These are phyloP conservation scores for Westerdykella aurantiaca DNA, from an alignment of 2,329 filamentous ascomycete species.

Conservation along the genomic window DNA sequence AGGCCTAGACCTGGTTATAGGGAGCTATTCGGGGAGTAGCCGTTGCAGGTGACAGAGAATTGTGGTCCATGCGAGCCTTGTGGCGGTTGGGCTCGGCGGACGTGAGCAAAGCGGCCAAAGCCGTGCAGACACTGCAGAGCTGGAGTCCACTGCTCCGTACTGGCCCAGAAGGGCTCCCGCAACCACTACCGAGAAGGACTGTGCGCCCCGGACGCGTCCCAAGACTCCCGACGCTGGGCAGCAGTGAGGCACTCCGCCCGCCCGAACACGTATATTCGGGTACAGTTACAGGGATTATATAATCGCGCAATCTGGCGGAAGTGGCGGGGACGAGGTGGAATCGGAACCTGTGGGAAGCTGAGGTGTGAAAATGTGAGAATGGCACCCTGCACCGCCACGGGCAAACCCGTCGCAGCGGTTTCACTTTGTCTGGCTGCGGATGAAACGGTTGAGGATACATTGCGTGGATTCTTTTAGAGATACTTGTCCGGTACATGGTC, in stretches of 20 bases:
- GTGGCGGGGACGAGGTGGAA: background rate
- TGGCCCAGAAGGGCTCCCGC: background rate
- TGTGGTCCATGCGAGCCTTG: background rate
- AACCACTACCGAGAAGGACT: background rate
- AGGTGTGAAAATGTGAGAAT: background rate
- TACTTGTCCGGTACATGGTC: no score
- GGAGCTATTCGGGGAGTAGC: no score
- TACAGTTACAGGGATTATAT: constrained; percentile 2
- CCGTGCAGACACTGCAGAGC: no score
- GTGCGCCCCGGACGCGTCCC: background rate
- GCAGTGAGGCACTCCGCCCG: background rate
- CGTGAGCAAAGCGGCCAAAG: background rate
- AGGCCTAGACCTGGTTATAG: no score
- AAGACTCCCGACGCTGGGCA: background rate
- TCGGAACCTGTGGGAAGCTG: background rate
- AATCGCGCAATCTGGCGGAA: constrained; percentile 5
- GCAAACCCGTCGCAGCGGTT: no score
- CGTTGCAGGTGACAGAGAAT: no score
- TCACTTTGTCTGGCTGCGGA: no score
- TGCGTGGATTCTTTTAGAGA: no score
- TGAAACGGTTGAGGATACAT: no score
- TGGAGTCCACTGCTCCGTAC: no score
- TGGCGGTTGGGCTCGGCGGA: constrained; percentile 5
- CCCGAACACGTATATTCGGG: background rate
- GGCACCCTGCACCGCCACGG: background rate